These are phyloP conservation scores for Colletotrichum acutatum DNA, from an alignment of 2,329 filamentous ascomycete genomes.

Conservation along the genomic window DNA sequence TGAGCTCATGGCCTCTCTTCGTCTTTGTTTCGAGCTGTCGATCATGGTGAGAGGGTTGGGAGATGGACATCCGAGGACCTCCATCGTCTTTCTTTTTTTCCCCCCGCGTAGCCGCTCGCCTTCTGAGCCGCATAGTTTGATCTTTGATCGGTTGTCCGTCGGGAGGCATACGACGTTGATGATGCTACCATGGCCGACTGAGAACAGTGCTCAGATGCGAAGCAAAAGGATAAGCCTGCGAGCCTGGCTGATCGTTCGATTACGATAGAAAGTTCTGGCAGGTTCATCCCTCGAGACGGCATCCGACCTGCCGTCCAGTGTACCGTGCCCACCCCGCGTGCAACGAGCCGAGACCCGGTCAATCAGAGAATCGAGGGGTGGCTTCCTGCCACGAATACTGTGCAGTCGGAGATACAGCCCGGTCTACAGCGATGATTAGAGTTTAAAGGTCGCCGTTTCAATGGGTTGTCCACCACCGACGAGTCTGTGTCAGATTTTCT, in stretches of 20 bases:
- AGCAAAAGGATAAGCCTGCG: neutral
- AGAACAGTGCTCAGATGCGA: neutral
- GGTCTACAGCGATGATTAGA: neutral
- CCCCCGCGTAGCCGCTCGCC: neutral
- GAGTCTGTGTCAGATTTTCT: constrained; percentile 11
- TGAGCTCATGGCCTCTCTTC: neutral
- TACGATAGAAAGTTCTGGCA: neutral
- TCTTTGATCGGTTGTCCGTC: neutral
- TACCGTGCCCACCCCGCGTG: constrained; percentile 12
- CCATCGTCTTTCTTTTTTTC: neutral
- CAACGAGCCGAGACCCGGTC: constrained; percentile 5
- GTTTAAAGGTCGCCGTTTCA: constrained; percentile 12
- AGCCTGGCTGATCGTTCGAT: neutral
- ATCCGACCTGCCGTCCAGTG: neutral
- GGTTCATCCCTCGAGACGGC: constrained; percentile 21
- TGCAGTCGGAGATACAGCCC: neutral
- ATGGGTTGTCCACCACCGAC: neutral
- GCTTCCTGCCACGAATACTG: neutral
- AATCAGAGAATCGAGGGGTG: neutral
- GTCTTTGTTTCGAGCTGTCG: neutral
- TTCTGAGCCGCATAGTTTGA: neutral
- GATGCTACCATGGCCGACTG: neutral
- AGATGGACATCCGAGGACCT: neutral
- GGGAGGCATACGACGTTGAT: neutral
- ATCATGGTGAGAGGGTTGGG: neutral